Conservation (phyloP, 495 filamentous ascomycete species). For the Jackrogersella minutella region DNA sequence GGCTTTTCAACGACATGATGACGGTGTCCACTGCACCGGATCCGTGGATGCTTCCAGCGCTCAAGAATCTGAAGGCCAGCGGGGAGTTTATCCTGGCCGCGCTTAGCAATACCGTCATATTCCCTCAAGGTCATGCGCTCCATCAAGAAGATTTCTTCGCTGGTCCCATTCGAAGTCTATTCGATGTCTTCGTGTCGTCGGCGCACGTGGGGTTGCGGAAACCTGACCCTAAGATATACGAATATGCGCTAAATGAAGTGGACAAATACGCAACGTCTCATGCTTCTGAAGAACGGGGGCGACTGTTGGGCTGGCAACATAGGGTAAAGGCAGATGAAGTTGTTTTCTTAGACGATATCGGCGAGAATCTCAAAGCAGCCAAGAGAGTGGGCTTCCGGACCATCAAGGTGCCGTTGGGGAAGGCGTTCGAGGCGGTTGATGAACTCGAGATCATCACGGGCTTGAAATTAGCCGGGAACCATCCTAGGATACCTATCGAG, state of each 20-base stretch:
- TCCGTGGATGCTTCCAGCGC: conserved; percentile 85
- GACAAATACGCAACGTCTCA: conserved; percentile 64
- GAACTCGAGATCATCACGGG: conserved; percentile 61
- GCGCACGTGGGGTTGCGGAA: conserved; percentile 91
- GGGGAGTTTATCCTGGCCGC: conserved; percentile 79
- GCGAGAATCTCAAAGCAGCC: conserved; percentile 86
- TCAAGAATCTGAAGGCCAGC: conserved; percentile 69
- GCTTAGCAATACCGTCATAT: conserved; percentile 87
- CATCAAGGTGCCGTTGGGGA: conserved; percentile 82
- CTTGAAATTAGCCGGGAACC: conserved; percentile 54
- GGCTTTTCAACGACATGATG: conserved; percentile 96
- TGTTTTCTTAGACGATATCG: conserved; percentile 95
- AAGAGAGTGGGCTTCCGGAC: conserved; percentile 79
- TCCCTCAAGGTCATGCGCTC: conserved; percentile 72
- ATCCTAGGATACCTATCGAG: conserved; percentile 54
- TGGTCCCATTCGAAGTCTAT: conserved; percentile 64
- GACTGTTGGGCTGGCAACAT: conserved; percentile 56
- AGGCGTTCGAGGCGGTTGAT: conserved; percentile 73
- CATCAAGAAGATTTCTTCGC: conserved; percentile 44
- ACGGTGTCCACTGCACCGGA: conserved; percentile 71
- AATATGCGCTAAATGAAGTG: conserved; percentile 71
- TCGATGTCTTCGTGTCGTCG: conserved; percentile 84
- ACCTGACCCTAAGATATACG: conserved; percentile 83
- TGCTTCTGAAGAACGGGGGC: conserved; percentile 44
- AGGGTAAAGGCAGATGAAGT: conserved; percentile 71